Conservation (phyloP, 306 rosid species). For the Rosa multiflora region DNA sequence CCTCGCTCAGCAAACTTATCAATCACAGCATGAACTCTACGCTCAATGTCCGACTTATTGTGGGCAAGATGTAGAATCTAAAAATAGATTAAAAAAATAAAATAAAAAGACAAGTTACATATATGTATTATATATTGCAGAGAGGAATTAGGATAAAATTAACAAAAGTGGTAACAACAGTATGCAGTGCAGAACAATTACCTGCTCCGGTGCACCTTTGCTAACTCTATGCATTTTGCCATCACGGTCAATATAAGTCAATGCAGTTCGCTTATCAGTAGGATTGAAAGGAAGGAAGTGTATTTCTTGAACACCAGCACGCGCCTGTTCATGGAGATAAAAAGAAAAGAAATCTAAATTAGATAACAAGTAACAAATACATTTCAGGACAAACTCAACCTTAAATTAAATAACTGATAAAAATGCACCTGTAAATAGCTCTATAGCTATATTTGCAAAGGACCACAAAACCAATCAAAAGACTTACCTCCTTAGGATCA, state of each 20-base stretch:
- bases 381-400: constrained; percentile 1
- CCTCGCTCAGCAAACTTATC: constrained; percentile 98
- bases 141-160: constrained; percentile 23
- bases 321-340: constrained; percentile 57
- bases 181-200: constrained; percentile 26
- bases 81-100: neutral
- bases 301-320: constrained; percentile 88
- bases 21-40: constrained; percentile 86
- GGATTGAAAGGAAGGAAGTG: constrained; percentile 99
- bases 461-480: neutral
- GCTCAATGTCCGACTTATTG: constrained; percentile 85
- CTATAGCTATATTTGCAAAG: neutral
- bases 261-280: constrained; percentile 94
- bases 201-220: constrained; percentile 99
- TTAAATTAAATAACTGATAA: neutral
- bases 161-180: neutral
- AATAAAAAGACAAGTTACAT: neutral
- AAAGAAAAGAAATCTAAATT: constrained; percentile 1
- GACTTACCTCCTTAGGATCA: constrained; percentile 91
- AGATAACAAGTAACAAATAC: neutral
- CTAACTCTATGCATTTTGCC: constrained; percentile 97
- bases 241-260: constrained; percentile 77
- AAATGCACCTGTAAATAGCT: neutral
- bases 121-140: neutral
- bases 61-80: constrained; percentile 89